Evolutionary conservation across 1,284 basidiomycete species (phyloP), one percentile per base, ranked within the genome.

Genomic region (Volvariella volvacea): DNA sequence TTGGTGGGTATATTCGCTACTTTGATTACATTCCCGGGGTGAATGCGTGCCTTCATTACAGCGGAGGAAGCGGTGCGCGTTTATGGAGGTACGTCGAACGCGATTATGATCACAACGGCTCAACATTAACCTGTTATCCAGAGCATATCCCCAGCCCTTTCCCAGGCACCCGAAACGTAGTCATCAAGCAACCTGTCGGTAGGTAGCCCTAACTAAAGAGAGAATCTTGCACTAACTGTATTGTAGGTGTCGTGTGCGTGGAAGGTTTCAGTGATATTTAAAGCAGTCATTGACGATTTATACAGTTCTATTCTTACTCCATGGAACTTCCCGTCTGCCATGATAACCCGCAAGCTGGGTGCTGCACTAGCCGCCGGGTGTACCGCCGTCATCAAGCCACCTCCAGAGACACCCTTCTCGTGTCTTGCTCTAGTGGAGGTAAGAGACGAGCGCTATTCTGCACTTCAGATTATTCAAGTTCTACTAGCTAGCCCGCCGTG

Each of bases 121-220:
- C 36, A 32, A 32, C 47, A 17, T 22, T 39, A n/a, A 30, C 22
- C 53, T 28, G 45, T 22, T 38, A 31, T 28, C 15, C 52, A 78
- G 90, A 95, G 65, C 81, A 88, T 8, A 82, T 97, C 22, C 94
- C 95, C 2, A 86, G 86, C 6, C 67, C 88, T 0, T 63, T 87
- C 28, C 71, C 82, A 1, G 78, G 77, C 41, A 66, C 85, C 9
- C 82, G 94, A 42, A 95, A 95, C 60, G 66, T 97, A 15, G 86
- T 91, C n/a, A 83, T 97, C 55, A 93, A 94, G 66, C 94, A 99
- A 63, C 94, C 94, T 4, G 70, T 96, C 49, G 94, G 93, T 83
- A 52, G 52, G 74, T 63, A 7, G 22, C 32, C 16, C 34, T 22
- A 12, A 19, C 34, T 21, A 34, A 2, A 30, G 41, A 6, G 28